Percentiles rank a stretch among this genome's conserved stretches.
Conservation (phyloP, 2,329 filamentous ascomycete genomes). For the Ophidiomyces ophidiicola region DNA sequence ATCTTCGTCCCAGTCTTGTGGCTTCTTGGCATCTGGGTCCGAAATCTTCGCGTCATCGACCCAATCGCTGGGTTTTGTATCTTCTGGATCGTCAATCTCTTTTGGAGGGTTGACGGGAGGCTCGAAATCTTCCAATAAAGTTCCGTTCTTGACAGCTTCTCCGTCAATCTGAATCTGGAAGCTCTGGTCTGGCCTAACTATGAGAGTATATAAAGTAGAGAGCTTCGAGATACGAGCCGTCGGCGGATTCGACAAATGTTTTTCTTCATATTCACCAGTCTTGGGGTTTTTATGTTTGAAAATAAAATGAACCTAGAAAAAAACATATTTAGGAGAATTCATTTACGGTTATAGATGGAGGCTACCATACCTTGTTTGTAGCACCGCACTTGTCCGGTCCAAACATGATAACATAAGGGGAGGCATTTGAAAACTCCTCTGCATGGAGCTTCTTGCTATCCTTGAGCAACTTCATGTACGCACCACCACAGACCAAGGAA, state of each 20-base stretch:
- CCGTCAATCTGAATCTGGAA: slow-evolving; percentile 88
- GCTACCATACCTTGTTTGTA: slow-evolving; percentile 77
- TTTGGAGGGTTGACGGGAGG: slow-evolving; percentile 86
- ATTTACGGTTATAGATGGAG: slow-evolving; percentile 3
- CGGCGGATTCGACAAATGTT: slow-evolving; percentile 80
- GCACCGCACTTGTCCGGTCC: slow-evolving; percentile 98
- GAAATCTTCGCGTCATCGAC: slow-evolving; percentile 84
- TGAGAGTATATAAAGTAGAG: slow-evolving; percentile 87
- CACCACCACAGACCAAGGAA: slow-evolving; percentile 92
- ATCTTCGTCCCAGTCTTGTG: slow-evolving; percentile 98
- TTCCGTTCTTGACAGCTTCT: slow-evolving; percentile 75
- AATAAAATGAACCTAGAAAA: slow-evolving; percentile 64
- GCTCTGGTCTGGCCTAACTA: slow-evolving; percentile 93
- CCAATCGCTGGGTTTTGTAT: slow-evolving; percentile 91
- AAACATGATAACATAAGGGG: slow-evolving; percentile 99
- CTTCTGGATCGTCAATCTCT: slow-evolving; percentile 91
- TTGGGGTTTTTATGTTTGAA: slow-evolving; percentile 99
- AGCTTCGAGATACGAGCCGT: slow-evolving; percentile 82
- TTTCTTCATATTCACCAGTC: slow-evolving; percentile 99
- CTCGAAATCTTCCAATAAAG: slow-evolving; percentile 82
- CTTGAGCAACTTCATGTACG: slow-evolving; percentile 96
- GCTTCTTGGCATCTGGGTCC: slow-evolving; percentile 89
- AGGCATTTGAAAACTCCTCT: slow-evolving; percentile 95
- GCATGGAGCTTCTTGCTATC: slow-evolving; percentile 94
- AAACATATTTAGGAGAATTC: slow-evolving; percentile 7